Evolutionary conservation across 768 basidiomycete genomes (phyloP).

Genomic region (Heimioporus sp.): DNA sequence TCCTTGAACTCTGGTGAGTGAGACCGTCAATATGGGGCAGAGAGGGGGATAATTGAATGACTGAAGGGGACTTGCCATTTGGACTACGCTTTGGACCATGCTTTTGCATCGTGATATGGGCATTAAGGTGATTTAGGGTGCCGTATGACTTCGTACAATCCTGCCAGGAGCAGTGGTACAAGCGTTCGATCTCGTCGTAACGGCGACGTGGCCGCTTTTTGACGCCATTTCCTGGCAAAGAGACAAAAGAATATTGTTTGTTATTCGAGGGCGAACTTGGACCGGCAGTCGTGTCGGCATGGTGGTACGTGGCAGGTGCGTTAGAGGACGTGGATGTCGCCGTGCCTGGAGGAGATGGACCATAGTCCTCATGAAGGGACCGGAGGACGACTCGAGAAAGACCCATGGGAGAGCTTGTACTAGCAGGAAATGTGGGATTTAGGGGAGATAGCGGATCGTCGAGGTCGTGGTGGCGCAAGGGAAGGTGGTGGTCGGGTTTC

Average conservation of each 20-base stretch:
- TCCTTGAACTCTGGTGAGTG: conserved; percentile 86
- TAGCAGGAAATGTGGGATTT: conserved; percentile 51
- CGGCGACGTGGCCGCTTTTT: conserved; percentile 82
- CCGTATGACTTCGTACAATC: conserved; percentile 85
- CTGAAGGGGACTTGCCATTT: conserved; percentile 56
- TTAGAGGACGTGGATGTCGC: conserved; percentile 57
- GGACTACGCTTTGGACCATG: conserved; percentile 91
- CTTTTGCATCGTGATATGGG: conserved; percentile 98
- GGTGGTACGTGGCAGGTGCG: conserved; percentile 30
- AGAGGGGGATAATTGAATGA: no score
- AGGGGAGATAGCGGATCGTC: conserved; percentile 56
- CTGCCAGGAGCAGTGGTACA: conserved; percentile 85
- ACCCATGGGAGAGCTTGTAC: conserved; percentile 34
- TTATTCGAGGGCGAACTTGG: conserved; percentile 40
- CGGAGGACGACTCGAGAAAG: conserved; percentile 39
- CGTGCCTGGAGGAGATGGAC: conserved; percentile 61
- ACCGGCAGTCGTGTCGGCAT: conserved; percentile 11
- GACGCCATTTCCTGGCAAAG: conserved; percentile 76
- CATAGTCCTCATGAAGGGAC: conserved; percentile 49
- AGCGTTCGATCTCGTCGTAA: conserved; percentile 93
- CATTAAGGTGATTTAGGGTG: conserved; percentile 95
- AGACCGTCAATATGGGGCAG: conserved; percentile 8
- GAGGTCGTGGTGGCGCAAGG: conserved; percentile 34
- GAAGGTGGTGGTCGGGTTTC: conserved; percentile 31
- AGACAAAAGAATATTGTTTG: conserved; percentile 82